Evolutionary conservation across 257 asterid species (phyloP).

Genomic region (Oldenlandia corymbosa): DNA sequence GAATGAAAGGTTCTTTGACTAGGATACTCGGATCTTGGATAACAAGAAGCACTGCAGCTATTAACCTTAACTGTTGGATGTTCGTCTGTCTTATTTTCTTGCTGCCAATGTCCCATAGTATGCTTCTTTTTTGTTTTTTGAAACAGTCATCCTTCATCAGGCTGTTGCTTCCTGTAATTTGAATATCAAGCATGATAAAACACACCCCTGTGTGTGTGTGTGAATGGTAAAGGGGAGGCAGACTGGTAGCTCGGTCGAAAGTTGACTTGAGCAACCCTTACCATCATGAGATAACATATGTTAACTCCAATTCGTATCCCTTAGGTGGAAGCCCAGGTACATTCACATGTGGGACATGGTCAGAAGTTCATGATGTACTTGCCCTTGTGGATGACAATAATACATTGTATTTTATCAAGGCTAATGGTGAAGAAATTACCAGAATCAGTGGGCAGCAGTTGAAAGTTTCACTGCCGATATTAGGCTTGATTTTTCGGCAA

Average conservation of each 20-base stretch:
- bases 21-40: background rate
- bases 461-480: slow-evolving; percentile 54
- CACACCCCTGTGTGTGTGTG: background rate
- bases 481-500: slow-evolving; percentile 65
- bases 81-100: background rate
- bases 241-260: background rate
- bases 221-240: background rate
- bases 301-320: slow-evolving; percentile 21
- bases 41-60: background rate
- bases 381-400: slow-evolving; percentile 78
- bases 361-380: slow-evolving; percentile 85
- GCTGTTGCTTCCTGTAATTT: background rate
- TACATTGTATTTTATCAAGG: slow-evolving; percentile 62
- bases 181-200: background rate
- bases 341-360: slow-evolving; percentile 80
- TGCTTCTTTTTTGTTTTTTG: too few species aligned
- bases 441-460: slow-evolving; percentile 66
- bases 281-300: background rate
- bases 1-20: background rate
- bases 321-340: slow-evolving; percentile 52
- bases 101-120: background rate
- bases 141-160: background rate
- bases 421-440: slow-evolving; percentile 89
- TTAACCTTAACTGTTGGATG: too few species aligned
- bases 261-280: background rate